Evolutionary conservation across 208 protist species (phyloP).

Genomic region (Crithidia thermophila): DNA sequence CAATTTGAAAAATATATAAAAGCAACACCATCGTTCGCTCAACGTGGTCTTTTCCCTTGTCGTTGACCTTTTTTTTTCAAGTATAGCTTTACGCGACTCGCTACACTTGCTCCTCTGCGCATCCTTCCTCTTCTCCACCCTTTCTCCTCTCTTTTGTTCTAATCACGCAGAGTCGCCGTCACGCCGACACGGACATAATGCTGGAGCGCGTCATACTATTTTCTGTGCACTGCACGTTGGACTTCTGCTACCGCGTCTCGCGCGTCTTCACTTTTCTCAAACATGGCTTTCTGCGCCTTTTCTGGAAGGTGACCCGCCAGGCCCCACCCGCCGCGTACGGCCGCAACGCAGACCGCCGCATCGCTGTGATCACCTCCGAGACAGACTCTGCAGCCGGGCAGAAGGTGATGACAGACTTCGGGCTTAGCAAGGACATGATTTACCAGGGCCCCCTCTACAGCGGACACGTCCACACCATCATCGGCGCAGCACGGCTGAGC

Average conservation of each 20-base stretch:
- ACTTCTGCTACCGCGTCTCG: constrained; percentile 39
- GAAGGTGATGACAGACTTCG: constrained; percentile 28
- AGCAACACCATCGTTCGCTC: no score
- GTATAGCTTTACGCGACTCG: no score
- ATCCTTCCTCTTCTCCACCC: background rate
- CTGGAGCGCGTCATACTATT: constrained; percentile 30
- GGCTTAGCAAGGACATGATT: constrained; percentile 32
- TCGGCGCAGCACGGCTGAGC: constrained; percentile 29
- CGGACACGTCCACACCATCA: constrained; percentile 64
- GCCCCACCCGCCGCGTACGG: no score
- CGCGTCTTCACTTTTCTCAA: no score
- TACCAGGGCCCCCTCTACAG: constrained; percentile 68
- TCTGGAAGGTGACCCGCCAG: no score
- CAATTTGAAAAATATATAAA: no score
- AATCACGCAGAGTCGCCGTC: background rate
- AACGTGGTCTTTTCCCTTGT: no score
- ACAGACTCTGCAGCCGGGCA: background rate
- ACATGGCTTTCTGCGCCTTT: no score
- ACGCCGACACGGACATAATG: constrained; percentile 13
- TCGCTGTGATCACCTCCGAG: constrained; percentile 24
- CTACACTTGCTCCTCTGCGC: no score
- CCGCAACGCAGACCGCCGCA: constrained; percentile 28
- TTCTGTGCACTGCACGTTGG: constrained; percentile 23
- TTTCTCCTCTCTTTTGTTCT: background rate
- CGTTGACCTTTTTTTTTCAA: no score